A percentile compares a stretch with the other conserved stretches of the same genome.
Conservation (phyloP, 495 filamentous ascomycete species). For the Tirmania nivea region DNA sequence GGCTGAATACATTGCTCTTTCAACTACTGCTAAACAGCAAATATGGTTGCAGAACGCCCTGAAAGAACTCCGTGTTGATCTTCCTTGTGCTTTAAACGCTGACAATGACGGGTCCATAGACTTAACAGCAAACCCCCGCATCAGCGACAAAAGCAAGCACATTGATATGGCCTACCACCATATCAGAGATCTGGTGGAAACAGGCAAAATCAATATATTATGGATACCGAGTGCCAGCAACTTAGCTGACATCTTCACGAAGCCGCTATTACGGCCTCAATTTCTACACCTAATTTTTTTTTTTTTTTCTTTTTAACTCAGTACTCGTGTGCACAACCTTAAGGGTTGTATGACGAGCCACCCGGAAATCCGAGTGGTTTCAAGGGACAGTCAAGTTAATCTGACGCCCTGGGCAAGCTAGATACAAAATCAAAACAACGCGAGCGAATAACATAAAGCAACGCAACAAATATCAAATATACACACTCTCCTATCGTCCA, state of each 20-base stretch:
- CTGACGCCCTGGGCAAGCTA: too few species aligned
- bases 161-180: background rate
- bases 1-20: constrained; percentile 3
- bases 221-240: background rate
- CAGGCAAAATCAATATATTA: background rate
- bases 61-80: background rate
- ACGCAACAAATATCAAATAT: too few species aligned
- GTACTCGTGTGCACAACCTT: too few species aligned
- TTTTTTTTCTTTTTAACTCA: too few species aligned
- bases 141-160: background rate
- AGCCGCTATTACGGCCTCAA: background rate
- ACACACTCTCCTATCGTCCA: too few species aligned
- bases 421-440: too few species aligned
- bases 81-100: background rate
- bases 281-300: too few species aligned
- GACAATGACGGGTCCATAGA: background rate
- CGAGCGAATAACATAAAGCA: too few species aligned
- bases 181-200: background rate
- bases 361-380: too few species aligned
- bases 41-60: background rate
- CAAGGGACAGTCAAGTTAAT: too few species aligned
- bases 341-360: too few species aligned
- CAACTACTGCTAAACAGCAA: background rate
- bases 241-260: background rate
- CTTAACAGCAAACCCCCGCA: background rate